These are phyloP conservation scores for Penicillium vulpinum DNA, from an alignment of 2,329 filamentous ascomycete genomes.

Conservation along the genomic window DNA sequence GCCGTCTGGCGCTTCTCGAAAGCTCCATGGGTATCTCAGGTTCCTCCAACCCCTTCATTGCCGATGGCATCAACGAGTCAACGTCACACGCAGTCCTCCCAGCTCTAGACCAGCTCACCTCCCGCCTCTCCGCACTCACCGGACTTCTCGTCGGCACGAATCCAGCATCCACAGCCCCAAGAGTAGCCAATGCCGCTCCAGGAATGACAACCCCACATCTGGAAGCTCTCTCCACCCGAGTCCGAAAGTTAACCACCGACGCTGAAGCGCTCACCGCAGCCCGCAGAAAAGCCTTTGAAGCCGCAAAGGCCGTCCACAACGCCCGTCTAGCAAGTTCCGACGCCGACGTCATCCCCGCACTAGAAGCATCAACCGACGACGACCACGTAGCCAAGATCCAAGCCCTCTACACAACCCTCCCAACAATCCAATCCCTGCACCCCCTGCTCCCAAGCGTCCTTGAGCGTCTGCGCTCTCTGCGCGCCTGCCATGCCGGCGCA, in stretches of 20 bases:
- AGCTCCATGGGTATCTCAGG: slow-evolving; percentile 75
- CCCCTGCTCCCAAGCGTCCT: slow-evolving; percentile 83
- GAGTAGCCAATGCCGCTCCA: slow-evolving; percentile 18
- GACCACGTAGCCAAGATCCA: slow-evolving; percentile 87
- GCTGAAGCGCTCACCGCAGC: slow-evolving; percentile 46
- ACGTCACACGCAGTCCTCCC: slow-evolving; percentile 69
- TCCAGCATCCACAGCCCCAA: slow-evolving; percentile 28
- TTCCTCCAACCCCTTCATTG: slow-evolving; percentile 58
- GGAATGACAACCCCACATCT: slow-evolving; percentile 44
- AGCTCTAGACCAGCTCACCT: slow-evolving; percentile 75
- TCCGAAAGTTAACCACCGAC: slow-evolving; percentile 47
- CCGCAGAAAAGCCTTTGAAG: slow-evolving; percentile 45
- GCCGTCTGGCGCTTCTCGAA: slow-evolving; percentile 75
- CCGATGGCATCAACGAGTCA: slow-evolving; percentile 52
- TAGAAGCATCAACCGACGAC: slow-evolving; percentile 50
- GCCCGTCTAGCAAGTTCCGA: slow-evolving; percentile 39
- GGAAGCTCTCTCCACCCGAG: slow-evolving; percentile 45
- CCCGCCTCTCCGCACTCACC: slow-evolving; percentile 73
- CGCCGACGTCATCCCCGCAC: slow-evolving; percentile 21
- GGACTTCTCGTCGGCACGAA: slow-evolving; percentile 42
- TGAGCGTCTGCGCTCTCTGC: slow-evolving; percentile 79
- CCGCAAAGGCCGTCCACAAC: slow-evolving; percentile 44
- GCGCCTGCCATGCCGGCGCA: slow-evolving; percentile 82
- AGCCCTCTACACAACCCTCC: slow-evolving; percentile 82
- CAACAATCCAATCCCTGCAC: slow-evolving; percentile 81